Evolutionary conservation across 441 rosid species (phyloP), one percentile per base, ranked within the genome.

Genomic region (Omphalea diandra): DNA sequence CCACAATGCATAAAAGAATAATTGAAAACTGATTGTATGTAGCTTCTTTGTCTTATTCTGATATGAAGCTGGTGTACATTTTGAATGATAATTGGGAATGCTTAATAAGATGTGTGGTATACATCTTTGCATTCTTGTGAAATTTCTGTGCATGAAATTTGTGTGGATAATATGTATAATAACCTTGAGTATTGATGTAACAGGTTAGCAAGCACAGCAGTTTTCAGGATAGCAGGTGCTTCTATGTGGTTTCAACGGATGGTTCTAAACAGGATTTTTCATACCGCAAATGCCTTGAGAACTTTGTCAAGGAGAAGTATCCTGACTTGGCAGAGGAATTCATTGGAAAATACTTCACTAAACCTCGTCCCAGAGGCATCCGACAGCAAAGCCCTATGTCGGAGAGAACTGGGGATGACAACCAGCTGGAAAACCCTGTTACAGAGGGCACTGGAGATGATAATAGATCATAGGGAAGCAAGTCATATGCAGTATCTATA

Each of bases 231-330:
- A 87, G 73, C 78, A 84, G 93, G 76, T 95, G 99, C 83, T 84
- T 95, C 68, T 92, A 71, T 62, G 85, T 85, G 36, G 92, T 90
- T 68, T 80, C 90, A 3, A 85, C 85, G 1, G 96, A 88, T 69
- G 97, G 99, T 44, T 32, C 71, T 10, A 81, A 76, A 67, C 85
- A 82, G 36, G 99, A 95, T 68, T 92, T 95, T 68, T 95, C 98
- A 0, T 95, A 89, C 80, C 82, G 82, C 9, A 95, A 95, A 63
- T 92, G 91, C 53, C 72, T 95, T 18, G 90, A 87, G 38, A 84
- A 79, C 67, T 85, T 77, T 38, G 35, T 92, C 65, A 83, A 74
- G 79, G 85, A 54, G 50, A 95, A 90, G 64, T 87, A 80, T 70
- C 93, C 97, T 4, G 74, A 77, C 35, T 59, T 82, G 40, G 98